Conservation (phyloP, 2,329 filamentous ascomycete species). For the Colletotrichum spaethianum region DNA sequence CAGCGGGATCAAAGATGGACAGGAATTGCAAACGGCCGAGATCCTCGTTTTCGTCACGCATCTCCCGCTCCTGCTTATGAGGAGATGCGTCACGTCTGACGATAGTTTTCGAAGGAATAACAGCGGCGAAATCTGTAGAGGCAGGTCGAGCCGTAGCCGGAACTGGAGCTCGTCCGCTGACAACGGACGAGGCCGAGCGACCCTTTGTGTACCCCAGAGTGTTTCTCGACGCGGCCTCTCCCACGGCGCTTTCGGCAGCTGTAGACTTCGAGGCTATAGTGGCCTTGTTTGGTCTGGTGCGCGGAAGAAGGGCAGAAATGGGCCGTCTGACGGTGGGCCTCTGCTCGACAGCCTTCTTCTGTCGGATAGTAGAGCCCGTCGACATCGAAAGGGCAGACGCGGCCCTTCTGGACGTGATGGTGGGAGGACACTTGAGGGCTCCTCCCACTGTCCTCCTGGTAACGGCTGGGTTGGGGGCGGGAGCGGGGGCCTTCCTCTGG, state of each 20-base stretch:
- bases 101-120: conserved; percentile 10
- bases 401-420: conserved; percentile 64
- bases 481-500: conserved; percentile 49
- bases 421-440: conserved; percentile 41
- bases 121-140: conserved; percentile 11
- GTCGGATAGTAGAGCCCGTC: conserved; percentile 44
- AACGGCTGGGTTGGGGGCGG: conserved; percentile 41
- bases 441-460: conserved; percentile 44
- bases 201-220: conserved; percentile 91
- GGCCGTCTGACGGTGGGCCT: conserved; percentile 45
- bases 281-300: conserved; percentile 54
- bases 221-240: conserved; percentile 79
- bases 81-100: conserved; percentile 37
- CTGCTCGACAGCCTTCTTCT: conserved; percentile 40
- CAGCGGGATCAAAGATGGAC: conserved; percentile 69
- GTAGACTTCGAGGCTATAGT: conserved; percentile 60
- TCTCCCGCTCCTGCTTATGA: conserved; percentile 39
- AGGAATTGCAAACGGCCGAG: conserved; percentile 66
- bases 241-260: conserved; percentile 71
- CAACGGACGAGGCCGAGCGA: conserved; percentile 66
- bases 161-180: conserved; percentile 47
- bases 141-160: conserved; percentile 32
- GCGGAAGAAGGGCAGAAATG: conserved; percentile 49
- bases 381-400: conserved; percentile 66
- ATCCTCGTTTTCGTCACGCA: conserved; percentile 49